Conservation (phyloP, 352 stramenopile species). For the Globisporangium cederbergense region DNA sequence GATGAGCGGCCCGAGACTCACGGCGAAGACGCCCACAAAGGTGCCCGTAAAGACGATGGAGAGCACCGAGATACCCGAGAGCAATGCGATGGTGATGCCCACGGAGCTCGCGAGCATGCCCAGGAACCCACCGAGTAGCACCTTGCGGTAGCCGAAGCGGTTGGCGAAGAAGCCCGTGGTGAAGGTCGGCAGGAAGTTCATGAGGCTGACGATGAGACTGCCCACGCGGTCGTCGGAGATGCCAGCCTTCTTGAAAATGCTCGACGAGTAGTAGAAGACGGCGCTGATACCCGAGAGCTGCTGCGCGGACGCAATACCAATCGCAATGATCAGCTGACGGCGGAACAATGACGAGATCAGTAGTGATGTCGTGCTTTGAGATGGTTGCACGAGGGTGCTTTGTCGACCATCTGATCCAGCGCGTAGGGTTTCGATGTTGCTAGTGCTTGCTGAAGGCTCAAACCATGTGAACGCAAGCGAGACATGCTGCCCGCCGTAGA, state of each 20-base stretch:
- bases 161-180: slow-evolving; percentile 30
- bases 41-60: slow-evolving; percentile 48
- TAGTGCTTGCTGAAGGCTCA: slow-evolving; percentile 14
- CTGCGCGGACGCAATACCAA: slow-evolving; percentile 36
- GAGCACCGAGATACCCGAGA: slow-evolving; percentile 22
- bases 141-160: slow-evolving; percentile 46
- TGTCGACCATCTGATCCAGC: background rate
- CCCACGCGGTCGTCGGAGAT: slow-evolving; percentile 53
- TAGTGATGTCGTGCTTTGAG: slow-evolving; percentile 7
- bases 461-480: slow-evolving; percentile 33
- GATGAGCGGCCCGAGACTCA: slow-evolving; percentile 50
- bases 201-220: slow-evolving; percentile 48
- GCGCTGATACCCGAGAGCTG: slow-evolving; percentile 69
- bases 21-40: slow-evolving; percentile 42
- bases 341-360: slow-evolving; percentile 15
- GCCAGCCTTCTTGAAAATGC: slow-evolving; percentile 53
- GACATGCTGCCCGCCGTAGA: slow-evolving; percentile 36
- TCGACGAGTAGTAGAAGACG: slow-evolving; percentile 70
- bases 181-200: slow-evolving; percentile 54
- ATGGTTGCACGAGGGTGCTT: background rate
- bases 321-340: slow-evolving; percentile 42
- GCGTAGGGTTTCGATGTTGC: background rate
- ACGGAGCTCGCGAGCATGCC: slow-evolving; percentile 47
- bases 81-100: slow-evolving; percentile 40
- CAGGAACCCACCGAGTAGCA: slow-evolving; percentile 34